Percentiles rank a stretch among this genome's conserved stretches.
These are phyloP conservation scores for Botrytis hyacinthi DNA, from an alignment of 2,329 filamentous ascomycete genomes.

Conservation along the genomic window DNA sequence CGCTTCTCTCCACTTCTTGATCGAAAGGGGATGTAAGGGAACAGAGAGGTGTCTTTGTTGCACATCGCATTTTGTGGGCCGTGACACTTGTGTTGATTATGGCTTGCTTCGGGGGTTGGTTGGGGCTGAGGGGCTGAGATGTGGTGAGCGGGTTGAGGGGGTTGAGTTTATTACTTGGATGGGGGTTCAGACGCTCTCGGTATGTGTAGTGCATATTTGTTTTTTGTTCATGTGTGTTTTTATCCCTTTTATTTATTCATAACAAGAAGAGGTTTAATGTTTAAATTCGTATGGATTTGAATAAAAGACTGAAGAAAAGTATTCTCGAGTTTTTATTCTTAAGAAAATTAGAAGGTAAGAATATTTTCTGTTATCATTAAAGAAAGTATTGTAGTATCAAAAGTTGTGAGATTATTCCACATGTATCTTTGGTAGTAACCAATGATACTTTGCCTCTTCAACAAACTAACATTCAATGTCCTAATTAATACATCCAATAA, in stretches of 20 bases:
- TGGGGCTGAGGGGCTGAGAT: not conserved
- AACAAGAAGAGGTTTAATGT: not conserved
- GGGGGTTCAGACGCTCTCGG: not conserved
- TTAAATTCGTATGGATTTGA: not conserved
- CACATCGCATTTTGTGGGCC: conserved; percentile 12
- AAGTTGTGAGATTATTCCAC: not conserved
- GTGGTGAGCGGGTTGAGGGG: not conserved
- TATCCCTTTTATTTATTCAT: not conserved
- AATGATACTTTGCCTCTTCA: not conserved
- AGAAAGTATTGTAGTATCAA: not conserved
- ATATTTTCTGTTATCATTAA: not conserved
- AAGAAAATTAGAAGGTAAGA: not conserved
- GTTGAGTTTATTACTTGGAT: not conserved
- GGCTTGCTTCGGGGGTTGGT: not conserved
- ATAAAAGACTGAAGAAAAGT: not conserved
- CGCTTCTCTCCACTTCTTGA: conserved; percentile 5
- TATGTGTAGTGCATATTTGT: not conserved
- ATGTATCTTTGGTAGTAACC: not conserved
- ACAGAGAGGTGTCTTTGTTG: not conserved
- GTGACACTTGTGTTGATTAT: conserved; percentile 7
- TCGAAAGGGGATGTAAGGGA: not conserved
- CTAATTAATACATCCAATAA: not conserved
- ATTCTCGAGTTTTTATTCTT: not conserved
- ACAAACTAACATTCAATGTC: not conserved
- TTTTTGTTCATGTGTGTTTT: not conserved